phyloP scores from a whole-genome alignment of 2,329 filamentous ascomycete species.

The Septoria petroselini region DNA sequence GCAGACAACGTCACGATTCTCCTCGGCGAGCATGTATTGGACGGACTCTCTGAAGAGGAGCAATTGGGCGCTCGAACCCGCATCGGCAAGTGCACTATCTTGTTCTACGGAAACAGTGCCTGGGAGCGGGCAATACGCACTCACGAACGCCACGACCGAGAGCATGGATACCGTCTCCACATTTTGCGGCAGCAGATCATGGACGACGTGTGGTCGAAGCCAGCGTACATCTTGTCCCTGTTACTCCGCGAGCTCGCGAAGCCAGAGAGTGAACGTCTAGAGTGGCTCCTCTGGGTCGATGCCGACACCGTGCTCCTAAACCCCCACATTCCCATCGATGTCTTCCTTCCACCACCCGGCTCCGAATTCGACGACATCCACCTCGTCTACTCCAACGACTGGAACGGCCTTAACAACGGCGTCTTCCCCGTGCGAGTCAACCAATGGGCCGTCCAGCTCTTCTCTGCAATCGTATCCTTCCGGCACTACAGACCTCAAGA shows the following conservation, averaged over 20 bases:
- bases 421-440: slow-evolving; percentile 45
- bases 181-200: slow-evolving; percentile 44
- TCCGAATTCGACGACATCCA: slow-evolving; percentile 39
- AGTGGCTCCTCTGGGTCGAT: slow-evolving; percentile 48
- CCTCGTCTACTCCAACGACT: slow-evolving; percentile 41
- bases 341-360: slow-evolving; percentile 40
- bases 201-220: slow-evolving; percentile 47
- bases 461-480: slow-evolving; percentile 42
- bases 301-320: slow-evolving; percentile 47
- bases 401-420: slow-evolving; percentile 46
- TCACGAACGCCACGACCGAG: slow-evolving; percentile 42
- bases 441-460: slow-evolving; percentile 41
- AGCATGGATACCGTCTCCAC: slow-evolving; percentile 45
- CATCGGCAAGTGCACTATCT: slow-evolving; percentile 42
- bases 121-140: slow-evolving; percentile 45
- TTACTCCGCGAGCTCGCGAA: slow-evolving; percentile 42
- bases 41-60: slow-evolving; percentile 31
- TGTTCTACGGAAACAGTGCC: slow-evolving; percentile 40
- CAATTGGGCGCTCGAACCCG: slow-evolving; percentile 34
- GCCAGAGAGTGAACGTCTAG: slow-evolving; percentile 40
- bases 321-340: slow-evolving; percentile 42
- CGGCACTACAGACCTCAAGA: slow-evolving; percentile 41
- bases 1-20: neutral
- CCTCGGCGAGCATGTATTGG: slow-evolving; percentile 28
- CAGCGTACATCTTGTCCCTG: slow-evolving; percentile 44